These are phyloP conservation scores for Pseudogymnoascus sp. DNA, from an alignment of 2,329 filamentous ascomycete species.

Conservation along the genomic window DNA sequence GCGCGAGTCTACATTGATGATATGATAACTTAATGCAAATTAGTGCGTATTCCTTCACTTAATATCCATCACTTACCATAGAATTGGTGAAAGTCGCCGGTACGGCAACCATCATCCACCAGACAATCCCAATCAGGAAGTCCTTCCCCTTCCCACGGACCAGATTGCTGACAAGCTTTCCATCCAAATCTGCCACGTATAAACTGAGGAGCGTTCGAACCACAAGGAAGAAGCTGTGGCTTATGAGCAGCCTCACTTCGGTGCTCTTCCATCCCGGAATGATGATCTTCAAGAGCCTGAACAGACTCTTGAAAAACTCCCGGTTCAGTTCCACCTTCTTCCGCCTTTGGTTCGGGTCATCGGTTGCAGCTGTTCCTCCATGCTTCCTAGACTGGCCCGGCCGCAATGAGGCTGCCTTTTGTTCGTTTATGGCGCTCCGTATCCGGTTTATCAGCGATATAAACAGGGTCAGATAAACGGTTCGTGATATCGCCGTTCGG, in stretches of 20 bases:
- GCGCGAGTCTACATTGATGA: slow-evolving; percentile 88
- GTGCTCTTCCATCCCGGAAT: slow-evolving; percentile 86
- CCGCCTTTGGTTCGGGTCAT: slow-evolving; percentile 36
- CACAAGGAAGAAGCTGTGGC: slow-evolving; percentile 89
- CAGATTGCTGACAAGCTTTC: slow-evolving; percentile 81
- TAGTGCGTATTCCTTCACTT: not conserved
- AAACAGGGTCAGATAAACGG: slow-evolving; percentile 75
- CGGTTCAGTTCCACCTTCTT: slow-evolving; percentile 90
- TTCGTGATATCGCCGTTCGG: slow-evolving; percentile 74
- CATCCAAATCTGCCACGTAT: slow-evolving; percentile 94
- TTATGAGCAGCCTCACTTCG: slow-evolving; percentile 76
- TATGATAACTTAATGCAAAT: slow-evolving; percentile 65
- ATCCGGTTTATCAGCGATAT: slow-evolving; percentile 78
- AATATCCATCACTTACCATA: slow-evolving; percentile 58
- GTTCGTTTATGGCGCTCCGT: slow-evolving; percentile 84
- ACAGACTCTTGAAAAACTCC: slow-evolving; percentile 64
- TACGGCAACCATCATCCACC: slow-evolving; percentile 98
- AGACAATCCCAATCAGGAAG: slow-evolving; percentile 79
- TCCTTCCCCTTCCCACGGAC: slow-evolving; percentile 87
- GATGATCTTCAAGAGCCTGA: slow-evolving; percentile 75
- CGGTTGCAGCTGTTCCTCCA: slow-evolving; percentile 41
- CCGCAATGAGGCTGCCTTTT: slow-evolving; percentile 73
- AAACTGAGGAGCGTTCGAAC: slow-evolving; percentile 85
- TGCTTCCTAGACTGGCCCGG: slow-evolving; percentile 52
- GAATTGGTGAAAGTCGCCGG: slow-evolving; percentile 98